These are phyloP conservation scores for Sphagnum magellanicum DNA, from an alignment of 228 moss, liverwort and hornwort species.

Conservation along the genomic window DNA sequence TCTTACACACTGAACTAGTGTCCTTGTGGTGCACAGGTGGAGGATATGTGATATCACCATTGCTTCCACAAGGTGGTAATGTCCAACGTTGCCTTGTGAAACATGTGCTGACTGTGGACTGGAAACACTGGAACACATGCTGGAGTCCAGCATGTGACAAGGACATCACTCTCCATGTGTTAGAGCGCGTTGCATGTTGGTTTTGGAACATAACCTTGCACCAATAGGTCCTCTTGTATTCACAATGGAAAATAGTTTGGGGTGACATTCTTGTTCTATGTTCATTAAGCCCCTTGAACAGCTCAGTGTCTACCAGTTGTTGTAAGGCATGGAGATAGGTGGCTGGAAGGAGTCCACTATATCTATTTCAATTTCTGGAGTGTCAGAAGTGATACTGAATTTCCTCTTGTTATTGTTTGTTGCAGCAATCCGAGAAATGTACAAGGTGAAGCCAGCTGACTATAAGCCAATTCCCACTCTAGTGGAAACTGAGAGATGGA, in stretches of 20 bases:
- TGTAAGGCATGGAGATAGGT: too few species aligned
- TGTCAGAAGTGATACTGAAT: too few species aligned
- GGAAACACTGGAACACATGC: constrained; percentile 73
- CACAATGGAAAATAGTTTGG: too few species aligned
- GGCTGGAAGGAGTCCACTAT: too few species aligned
- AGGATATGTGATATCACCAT: constrained; percentile 92
- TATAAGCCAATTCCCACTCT: constrained; percentile 21
- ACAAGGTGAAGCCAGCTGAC: constrained; percentile 55
- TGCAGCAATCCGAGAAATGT: constrained; percentile 79
- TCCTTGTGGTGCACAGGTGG: constrained; percentile 43
- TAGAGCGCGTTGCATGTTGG: constrained; percentile 85
- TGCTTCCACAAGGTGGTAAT: constrained; percentile 47
- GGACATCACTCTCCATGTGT: constrained; percentile 81
- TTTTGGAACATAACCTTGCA: background rate
- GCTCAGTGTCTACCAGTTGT: too few species aligned
- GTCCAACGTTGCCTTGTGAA: constrained; percentile 60
- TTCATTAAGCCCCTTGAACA: too few species aligned
- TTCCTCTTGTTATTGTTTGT: background rate
- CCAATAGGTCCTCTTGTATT: too few species aligned
- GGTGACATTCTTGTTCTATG: too few species aligned
- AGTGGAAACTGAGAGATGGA: constrained; percentile 9
- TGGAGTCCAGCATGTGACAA: constrained; percentile 53
- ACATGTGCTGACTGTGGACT: constrained; percentile 91
- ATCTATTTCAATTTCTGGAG: too few species aligned
- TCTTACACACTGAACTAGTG: too few species aligned